Evolutionary conservation across 2,329 filamentous ascomycete species (phyloP).

Genomic region (Curvularia eragrostidis): DNA sequence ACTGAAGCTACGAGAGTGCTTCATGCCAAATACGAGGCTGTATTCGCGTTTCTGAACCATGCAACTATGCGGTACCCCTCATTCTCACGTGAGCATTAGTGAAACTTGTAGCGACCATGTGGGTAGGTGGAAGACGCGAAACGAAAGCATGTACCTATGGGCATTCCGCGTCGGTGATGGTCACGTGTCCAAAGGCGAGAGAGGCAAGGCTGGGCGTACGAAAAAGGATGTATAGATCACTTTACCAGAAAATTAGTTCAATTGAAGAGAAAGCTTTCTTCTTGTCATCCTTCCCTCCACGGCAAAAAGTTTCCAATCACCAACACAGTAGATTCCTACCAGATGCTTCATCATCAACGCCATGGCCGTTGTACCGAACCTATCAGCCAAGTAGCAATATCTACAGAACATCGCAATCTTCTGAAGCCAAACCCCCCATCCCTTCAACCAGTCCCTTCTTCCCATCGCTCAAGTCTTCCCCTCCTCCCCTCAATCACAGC

Average conservation of each 20-base stretch:
- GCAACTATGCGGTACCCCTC: neutral
- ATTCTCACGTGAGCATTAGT: neutral
- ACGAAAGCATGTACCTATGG: neutral
- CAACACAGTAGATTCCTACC: too few relatives aligned
- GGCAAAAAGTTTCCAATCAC: neutral
- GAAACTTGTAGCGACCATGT: neutral
- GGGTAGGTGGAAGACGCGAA: neutral
- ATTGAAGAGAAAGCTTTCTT: neutral
- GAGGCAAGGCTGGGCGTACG: neutral
- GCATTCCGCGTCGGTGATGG: slow-evolving; percentile 1
- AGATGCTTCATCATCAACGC: too few relatives aligned
- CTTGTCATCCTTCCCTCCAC: too few relatives aligned
- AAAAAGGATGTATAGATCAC: neutral
- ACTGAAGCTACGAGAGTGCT: neutral
- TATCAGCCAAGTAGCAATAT: too few relatives aligned
- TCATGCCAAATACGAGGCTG: too few relatives aligned
- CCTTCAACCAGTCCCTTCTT: too few relatives aligned
- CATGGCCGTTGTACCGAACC: too few relatives aligned
- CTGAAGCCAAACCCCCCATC: too few relatives aligned
- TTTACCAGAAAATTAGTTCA: neutral
- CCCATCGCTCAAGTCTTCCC: too few relatives aligned
- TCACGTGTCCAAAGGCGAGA: slow-evolving; percentile 1
- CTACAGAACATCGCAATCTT: too few relatives aligned
- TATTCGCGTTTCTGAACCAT: neutral
- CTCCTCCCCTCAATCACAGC: too few relatives aligned